Percentiles rank a stretch among this genome's conserved stretches.
phyloP scores from a whole-genome alignment of 495 filamentous ascomycete genomes.

The Glonium stellatum region DNA sequence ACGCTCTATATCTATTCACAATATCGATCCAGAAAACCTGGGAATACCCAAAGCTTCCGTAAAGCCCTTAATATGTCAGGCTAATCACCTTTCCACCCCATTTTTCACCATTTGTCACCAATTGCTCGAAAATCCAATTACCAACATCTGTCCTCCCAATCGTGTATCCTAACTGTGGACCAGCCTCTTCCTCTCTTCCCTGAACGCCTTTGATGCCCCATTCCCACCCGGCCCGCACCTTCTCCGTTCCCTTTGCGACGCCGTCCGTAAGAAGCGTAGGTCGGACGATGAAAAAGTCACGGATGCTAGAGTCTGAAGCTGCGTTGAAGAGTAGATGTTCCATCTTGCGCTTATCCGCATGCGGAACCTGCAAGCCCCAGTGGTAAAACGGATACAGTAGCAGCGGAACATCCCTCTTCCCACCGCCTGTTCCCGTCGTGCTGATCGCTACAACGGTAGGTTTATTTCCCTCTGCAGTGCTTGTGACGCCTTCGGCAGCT shows the following conservation, averaged over 20 bases:
- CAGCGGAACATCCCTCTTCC: slow-evolving; percentile 47
- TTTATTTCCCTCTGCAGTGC: slow-evolving; percentile 20
- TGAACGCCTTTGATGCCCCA: slow-evolving; percentile 7
- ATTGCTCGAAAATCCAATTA: slow-evolving; percentile 29
- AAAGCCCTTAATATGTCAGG: slow-evolving; percentile 16
- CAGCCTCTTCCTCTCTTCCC: slow-evolving; percentile 19
- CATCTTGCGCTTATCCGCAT: slow-evolving; percentile 56
- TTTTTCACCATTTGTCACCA: slow-evolving; percentile 19
- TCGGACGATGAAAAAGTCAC: slow-evolving; percentile 45
- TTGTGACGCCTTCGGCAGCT: slow-evolving; percentile 1
- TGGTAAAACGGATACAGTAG: slow-evolving; percentile 46
- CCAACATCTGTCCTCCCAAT: slow-evolving; percentile 34
- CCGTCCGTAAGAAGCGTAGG: slow-evolving; percentile 36
- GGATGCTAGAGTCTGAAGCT: slow-evolving; percentile 15
- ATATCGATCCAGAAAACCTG: neutral
- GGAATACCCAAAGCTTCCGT: neutral
- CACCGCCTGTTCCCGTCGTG: slow-evolving; percentile 47
- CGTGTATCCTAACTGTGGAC: slow-evolving; percentile 30
- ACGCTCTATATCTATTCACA: neutral
- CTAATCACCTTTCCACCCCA: slow-evolving; percentile 24
- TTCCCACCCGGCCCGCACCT: slow-evolving; percentile 26
- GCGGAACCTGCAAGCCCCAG: slow-evolving; percentile 44
- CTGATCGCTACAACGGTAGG: slow-evolving; percentile 46
- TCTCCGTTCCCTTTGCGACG: slow-evolving; percentile 20
- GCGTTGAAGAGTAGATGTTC: slow-evolving; percentile 41